phyloP scores from a whole-genome alignment of 768 basidiomycete species.

The Suillus alpinus region DNA sequence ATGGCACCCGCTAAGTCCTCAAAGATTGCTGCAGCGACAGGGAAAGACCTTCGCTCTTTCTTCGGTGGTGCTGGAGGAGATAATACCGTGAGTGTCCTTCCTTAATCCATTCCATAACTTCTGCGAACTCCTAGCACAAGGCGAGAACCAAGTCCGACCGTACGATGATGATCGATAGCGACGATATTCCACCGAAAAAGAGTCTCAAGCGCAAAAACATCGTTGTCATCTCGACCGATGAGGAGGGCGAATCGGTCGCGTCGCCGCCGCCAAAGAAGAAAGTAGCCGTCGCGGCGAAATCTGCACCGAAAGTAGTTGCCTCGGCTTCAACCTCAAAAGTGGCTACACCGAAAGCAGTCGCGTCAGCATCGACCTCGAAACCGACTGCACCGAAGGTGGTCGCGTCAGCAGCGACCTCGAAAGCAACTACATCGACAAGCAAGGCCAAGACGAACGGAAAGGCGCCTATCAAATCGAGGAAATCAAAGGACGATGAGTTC shows the following conservation, averaged over 20 bases:
- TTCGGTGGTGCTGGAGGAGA: constrained; percentile 25
- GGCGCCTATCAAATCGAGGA: constrained; percentile 3
- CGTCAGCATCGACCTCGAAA: not conserved
- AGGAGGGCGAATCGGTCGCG: constrained; percentile 34
- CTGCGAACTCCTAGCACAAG: constrained; percentile 2
- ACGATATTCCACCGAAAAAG: constrained; percentile 17
- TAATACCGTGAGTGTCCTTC: not conserved
- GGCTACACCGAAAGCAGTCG: not conserved
- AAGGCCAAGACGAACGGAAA: constrained; percentile 1
- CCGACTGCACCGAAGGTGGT: not conserved
- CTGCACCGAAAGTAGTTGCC: constrained; percentile 1
- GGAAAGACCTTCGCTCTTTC: constrained; percentile 40
- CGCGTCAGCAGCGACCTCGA: not conserved
- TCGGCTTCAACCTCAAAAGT: not conserved
- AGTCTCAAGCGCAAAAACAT: constrained; percentile 32
- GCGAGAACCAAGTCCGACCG: constrained; percentile 13
- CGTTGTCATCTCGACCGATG: constrained; percentile 34
- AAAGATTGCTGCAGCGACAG: constrained; percentile 7
- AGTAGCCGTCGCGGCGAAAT: constrained; percentile 19
- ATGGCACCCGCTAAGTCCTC: constrained; percentile 8
- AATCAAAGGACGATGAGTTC: constrained; percentile 30
- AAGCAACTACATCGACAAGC: not conserved
- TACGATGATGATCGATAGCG: constrained; percentile 22
- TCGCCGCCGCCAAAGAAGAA: constrained; percentile 42
- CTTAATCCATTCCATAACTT: not conserved